phyloP scores from a whole-genome alignment of 2,329 filamentous ascomycete genomes.

The Cryphonectria radicalis region DNA sequence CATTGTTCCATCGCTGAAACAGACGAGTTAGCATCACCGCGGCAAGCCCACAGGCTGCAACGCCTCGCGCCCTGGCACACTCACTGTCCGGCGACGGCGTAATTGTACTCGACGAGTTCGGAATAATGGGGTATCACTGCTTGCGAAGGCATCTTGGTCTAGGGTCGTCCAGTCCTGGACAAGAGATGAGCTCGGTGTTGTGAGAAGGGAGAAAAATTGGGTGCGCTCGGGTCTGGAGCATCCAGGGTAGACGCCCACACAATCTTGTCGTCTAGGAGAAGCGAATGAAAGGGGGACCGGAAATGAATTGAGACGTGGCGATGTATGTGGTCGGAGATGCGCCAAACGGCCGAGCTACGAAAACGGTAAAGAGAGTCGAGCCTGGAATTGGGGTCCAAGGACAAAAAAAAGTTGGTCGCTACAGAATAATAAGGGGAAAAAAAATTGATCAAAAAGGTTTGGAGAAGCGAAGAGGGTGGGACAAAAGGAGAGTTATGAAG shows the following conservation, averaged over 20 bases:
- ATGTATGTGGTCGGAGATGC: constrained; percentile 19
- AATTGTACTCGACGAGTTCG: constrained; percentile 70
- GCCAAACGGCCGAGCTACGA: constrained; percentile 20
- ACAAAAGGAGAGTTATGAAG: constrained; percentile 23
- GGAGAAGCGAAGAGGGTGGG: constrained; percentile 19
- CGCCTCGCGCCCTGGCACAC: constrained; percentile 37
- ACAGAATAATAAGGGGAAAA: neutral
- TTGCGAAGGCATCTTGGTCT: constrained; percentile 32
- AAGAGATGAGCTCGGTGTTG: constrained; percentile 19
- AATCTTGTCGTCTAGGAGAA: neutral
- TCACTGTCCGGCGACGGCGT: constrained; percentile 85
- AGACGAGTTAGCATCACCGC: constrained; percentile 30
- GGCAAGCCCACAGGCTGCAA: neutral
- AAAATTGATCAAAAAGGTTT: constrained; percentile 4
- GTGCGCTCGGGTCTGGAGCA: constrained; percentile 21
- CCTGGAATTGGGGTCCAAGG: constrained; percentile 5
- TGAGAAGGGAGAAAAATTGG: constrained; percentile 14
- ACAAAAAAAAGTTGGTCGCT: constrained; percentile 5
- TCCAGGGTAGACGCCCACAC: constrained; percentile 10
- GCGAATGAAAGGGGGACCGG: constrained; percentile 15
- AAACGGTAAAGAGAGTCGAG: constrained; percentile 6
- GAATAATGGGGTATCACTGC: constrained; percentile 58
- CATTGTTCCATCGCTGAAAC: constrained; percentile 80
- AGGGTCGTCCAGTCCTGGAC: constrained; percentile 16
- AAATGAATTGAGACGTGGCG: constrained; percentile 25